phyloP scores from a whole-genome alignment of 2,329 filamentous ascomycete genomes.

The Fusarium abutilonis region DNA sequence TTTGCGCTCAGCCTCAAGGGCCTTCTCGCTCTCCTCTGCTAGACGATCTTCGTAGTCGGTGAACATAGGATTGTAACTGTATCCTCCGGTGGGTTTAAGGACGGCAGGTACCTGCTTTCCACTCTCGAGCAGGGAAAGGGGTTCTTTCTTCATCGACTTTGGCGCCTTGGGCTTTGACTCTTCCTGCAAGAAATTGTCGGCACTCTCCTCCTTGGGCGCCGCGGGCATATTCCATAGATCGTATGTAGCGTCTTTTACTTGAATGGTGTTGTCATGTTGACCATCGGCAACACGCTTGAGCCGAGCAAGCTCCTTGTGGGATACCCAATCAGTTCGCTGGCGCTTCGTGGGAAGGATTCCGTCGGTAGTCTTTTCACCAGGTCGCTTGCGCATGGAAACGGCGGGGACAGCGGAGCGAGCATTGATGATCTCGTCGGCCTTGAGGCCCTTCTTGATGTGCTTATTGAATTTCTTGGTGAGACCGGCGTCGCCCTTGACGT shows the following conservation, averaged over 20 bases:
- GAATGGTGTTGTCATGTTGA: constrained; percentile 64
- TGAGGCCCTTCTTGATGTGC: constrained; percentile 80
- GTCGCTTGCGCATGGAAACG: constrained; percentile 80
- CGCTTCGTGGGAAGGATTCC: constrained; percentile 80
- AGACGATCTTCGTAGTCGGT: constrained; percentile 85
- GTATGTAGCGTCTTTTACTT: constrained; percentile 71
- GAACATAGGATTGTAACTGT: constrained; percentile 92
- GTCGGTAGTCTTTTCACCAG: constrained; percentile 74
- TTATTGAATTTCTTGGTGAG: constrained; percentile 72
- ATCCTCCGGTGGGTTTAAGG: constrained; percentile 79
- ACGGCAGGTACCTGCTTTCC: constrained; percentile 85
- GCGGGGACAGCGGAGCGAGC: constrained; percentile 83
- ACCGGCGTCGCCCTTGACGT: constrained; percentile 74
- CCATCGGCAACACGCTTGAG: constrained; percentile 83
- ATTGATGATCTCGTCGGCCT: constrained; percentile 90
- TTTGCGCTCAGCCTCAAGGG: constrained; percentile 79
- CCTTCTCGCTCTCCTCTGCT: constrained; percentile 78
- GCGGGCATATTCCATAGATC: constrained; percentile 77
- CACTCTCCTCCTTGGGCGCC: constrained; percentile 52
- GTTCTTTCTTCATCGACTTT: constrained; percentile 76
- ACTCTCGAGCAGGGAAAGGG: constrained; percentile 82
- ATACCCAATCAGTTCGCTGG: constrained; percentile 80
- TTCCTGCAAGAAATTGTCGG: constrained; percentile 70
- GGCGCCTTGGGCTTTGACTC: constrained; percentile 75
- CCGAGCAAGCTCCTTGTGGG: constrained; percentile 82